These are phyloP conservation scores for Gossypium trilobum DNA, from an alignment of 441 rosid species.

Conservation along the genomic window DNA sequence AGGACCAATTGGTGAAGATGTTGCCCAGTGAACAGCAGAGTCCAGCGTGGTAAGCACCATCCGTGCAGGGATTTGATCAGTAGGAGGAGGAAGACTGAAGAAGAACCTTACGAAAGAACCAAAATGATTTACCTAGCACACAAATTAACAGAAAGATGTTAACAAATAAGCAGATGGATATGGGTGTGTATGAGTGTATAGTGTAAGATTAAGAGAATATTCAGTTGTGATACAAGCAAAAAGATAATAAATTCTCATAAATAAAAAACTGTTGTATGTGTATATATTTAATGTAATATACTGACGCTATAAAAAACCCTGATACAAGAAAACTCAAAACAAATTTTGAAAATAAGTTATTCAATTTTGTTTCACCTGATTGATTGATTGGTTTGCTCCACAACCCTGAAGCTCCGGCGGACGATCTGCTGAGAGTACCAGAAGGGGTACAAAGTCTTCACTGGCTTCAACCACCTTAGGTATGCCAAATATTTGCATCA, in stretches of 20 bases:
- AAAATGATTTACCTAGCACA: constrained; percentile 72
- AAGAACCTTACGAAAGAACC: constrained; percentile 88
- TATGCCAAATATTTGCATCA: constrained; percentile 3
- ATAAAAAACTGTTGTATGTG: background rate
- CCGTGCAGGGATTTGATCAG: constrained; percentile 66
- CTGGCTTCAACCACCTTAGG: constrained; percentile 93
- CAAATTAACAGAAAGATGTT: constrained; percentile 15
- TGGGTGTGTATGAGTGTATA: background rate
- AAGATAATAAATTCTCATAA: constrained; percentile 4
- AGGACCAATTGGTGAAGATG: constrained; percentile 65
- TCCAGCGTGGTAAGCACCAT: constrained; percentile 85
- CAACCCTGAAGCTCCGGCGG: constrained; percentile 87
- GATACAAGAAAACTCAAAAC: background rate
- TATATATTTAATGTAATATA: background rate
- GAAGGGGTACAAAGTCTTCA: constrained; percentile 82
- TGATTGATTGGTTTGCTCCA: constrained; percentile 93
- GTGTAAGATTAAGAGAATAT: background rate
- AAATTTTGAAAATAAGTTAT: constrained; percentile 8
- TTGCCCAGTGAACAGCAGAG: constrained; percentile 82
- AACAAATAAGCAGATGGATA: background rate
- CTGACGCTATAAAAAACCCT: background rate
- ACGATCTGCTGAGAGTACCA: constrained; percentile 92
- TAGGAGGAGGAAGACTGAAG: constrained; percentile 83
- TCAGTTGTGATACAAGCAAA: background rate
- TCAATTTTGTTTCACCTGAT: constrained; percentile 52